Conservation (phyloP, 306 rosid genomes). For the Ormosia semicastrata region DNA sequence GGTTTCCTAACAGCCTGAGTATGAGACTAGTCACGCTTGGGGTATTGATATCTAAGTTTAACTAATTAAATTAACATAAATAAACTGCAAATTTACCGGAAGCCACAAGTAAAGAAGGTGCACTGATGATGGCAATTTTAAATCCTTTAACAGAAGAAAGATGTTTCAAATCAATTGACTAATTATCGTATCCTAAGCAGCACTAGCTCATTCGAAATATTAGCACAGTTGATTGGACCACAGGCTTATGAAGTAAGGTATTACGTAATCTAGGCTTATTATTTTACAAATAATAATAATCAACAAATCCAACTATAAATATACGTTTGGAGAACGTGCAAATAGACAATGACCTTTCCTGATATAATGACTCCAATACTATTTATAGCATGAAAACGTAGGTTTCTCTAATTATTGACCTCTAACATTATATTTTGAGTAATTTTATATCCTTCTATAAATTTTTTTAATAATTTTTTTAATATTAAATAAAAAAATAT, state of each 20-base stretch:
- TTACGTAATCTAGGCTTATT: not conserved
- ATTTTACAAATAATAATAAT: not conserved
- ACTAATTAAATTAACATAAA: not conserved
- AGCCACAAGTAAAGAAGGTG: not conserved
- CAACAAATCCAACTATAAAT: not conserved
- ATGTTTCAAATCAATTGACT: not conserved
- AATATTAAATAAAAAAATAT: no score
- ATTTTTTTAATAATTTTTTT: no score
- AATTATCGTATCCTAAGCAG: not conserved
- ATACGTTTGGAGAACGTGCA: not conserved
- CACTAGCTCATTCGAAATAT: not conserved
- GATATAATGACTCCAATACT: not conserved
- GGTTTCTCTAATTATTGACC: not conserved
- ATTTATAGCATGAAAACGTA: not conserved
- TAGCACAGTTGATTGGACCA: no score
- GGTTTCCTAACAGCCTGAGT: no score
- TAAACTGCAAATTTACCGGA: not conserved
- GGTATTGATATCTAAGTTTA: not conserved
- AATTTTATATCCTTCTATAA: no score
- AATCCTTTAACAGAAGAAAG: not conserved
- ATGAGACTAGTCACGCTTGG: no score
- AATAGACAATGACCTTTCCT: not conserved
- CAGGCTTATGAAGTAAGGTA: not conserved
- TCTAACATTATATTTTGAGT: not conserved
- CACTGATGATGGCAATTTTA: not conserved